Conservation (phyloP, 352 stramenopile species). For the Phytophthora constricta region DNA sequence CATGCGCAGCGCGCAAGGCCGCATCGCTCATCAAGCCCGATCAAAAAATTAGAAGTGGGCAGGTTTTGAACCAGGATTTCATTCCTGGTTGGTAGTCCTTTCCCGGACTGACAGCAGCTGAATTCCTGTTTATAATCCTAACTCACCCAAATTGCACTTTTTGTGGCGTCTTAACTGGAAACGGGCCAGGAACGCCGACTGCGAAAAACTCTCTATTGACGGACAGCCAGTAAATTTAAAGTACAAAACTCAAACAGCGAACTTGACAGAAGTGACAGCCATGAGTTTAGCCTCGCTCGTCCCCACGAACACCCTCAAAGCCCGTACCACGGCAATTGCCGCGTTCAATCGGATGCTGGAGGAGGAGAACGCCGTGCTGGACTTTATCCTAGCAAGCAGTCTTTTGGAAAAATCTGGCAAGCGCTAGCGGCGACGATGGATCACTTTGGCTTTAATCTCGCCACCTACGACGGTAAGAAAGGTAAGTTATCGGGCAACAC, state of each 20-base stretch:
- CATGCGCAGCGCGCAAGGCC: too few species aligned
- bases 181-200: too few species aligned
- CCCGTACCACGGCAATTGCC: background rate
- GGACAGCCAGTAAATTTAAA: background rate
- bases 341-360: background rate
- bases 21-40: too few species aligned
- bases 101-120: too few species aligned
- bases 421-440: background rate
- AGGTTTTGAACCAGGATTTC: too few species aligned
- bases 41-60: too few species aligned
- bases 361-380: background rate
- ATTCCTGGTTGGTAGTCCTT: too few species aligned
- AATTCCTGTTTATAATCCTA: too few species aligned
- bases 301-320: background rate
- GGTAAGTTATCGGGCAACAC: slow-evolving; percentile 7
- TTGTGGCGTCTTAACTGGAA: too few species aligned
- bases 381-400: background rate
- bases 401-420: background rate
- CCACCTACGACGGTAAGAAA: background rate
- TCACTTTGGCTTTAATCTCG: background rate
- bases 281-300: background rate
- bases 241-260: too few species aligned
- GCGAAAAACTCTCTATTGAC: too few species aligned
- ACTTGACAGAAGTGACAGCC: background rate
- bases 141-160: too few species aligned